These are phyloP conservation scores for Lipomyces yamadae DNA, from an alignment of 805 yeast species.

Conservation along the genomic window DNA sequence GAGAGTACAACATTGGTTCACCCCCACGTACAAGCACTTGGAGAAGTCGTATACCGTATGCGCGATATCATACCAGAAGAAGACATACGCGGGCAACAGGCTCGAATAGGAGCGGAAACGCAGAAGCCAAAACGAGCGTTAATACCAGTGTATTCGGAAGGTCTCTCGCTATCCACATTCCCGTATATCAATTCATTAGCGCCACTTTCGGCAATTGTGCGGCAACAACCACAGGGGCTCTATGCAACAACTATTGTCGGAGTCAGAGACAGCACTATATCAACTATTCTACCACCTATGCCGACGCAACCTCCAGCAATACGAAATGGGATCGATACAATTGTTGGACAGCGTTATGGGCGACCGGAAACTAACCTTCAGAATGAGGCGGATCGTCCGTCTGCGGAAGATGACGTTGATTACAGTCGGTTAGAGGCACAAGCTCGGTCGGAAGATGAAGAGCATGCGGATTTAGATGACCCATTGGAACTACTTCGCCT, in stretches of 20 bases:
- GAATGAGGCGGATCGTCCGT: neutral
- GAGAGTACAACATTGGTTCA: conserved; percentile 12
- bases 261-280: conserved; percentile 8
- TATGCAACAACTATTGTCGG: conserved; percentile 27
- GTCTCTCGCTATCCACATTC: conserved; percentile 40
- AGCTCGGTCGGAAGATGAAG: neutral
- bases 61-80: conserved; percentile 26
- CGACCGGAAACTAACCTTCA: neutral
- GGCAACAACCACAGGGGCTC: conserved; percentile 31
- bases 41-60: conserved; percentile 19
- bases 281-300: conserved; percentile 29
- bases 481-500: conserved; percentile 25
- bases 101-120: neutral
- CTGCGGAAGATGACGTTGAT: neutral
- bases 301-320: conserved; percentile 9
- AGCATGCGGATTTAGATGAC: conserved; percentile 8
- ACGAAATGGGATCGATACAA: conserved; percentile 1
- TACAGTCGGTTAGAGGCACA: conserved; percentile 1
- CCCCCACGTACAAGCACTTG: conserved; percentile 15
- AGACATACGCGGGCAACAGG: conserved; percentile 4
- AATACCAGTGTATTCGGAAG: conserved; percentile 41
- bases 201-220: conserved; percentile 35
- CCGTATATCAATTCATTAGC: conserved; percentile 43
- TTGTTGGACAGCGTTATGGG: conserved; percentile 16
- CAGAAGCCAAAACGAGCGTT: conserved; percentile 26